phyloP scores from a whole-genome alignment of 768 basidiomycete genomes.

The Leccinellum albellum region DNA sequence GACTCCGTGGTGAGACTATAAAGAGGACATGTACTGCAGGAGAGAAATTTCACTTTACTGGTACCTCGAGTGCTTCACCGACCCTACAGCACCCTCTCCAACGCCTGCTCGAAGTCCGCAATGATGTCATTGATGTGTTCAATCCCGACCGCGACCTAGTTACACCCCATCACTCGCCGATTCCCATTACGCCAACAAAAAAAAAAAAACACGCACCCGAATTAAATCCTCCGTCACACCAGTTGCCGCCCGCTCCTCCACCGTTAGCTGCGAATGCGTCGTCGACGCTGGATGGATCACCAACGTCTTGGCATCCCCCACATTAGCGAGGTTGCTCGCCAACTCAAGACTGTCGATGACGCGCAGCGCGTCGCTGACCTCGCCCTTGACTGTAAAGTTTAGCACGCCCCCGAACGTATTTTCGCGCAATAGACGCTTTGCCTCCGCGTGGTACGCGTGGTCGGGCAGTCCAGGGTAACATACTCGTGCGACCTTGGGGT shows the following conservation, averaged over 20 bases:
- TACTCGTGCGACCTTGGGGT: slow-evolving; percentile 15
- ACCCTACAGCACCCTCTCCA: background rate
- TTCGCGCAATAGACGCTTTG: slow-evolving; percentile 8
- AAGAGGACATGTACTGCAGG: background rate
- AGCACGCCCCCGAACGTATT: slow-evolving; percentile 12
- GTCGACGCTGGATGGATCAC: slow-evolving; percentile 78
- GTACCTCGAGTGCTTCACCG: background rate
- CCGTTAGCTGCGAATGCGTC: slow-evolving; percentile 67
- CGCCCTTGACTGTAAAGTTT: slow-evolving; percentile 11
- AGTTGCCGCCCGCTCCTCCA: slow-evolving; percentile 56
- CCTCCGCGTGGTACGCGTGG: slow-evolving; percentile 11
- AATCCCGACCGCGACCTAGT: slow-evolving; percentile 15
- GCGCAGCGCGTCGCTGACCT: slow-evolving; percentile 14
- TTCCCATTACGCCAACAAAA: background rate
- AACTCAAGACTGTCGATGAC: slow-evolving; percentile 40
- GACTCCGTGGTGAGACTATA: no score
- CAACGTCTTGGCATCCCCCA: slow-evolving; percentile 70
- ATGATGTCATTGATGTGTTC: slow-evolving; percentile 19
- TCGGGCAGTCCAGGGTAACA: slow-evolving; percentile 12
- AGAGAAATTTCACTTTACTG: background rate
- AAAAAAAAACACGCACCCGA: slow-evolving; percentile 38
- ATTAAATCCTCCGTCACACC: slow-evolving; percentile 78
- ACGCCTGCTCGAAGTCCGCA: slow-evolving; percentile 11
- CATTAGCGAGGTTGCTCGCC: slow-evolving; percentile 35
- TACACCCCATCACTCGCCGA: background rate